phyloP scores from a whole-genome alignment of 495 filamentous ascomycete genomes.

The Talaromyces proteolyticus region DNA sequence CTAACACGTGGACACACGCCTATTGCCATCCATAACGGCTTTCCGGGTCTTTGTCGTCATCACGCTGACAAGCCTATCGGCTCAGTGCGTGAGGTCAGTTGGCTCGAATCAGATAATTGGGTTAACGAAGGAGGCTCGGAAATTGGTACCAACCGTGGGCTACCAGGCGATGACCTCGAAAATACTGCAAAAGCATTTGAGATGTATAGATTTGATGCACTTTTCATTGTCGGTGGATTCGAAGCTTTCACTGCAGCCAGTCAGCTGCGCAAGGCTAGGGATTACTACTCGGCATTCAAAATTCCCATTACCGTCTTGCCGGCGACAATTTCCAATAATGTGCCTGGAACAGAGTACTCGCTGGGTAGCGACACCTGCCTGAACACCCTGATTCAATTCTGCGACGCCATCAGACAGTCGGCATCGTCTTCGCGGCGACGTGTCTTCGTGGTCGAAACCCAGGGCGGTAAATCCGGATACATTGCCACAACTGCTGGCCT shows the following conservation, averaged over 20 bases:
- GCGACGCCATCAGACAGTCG: conserved; percentile 94
- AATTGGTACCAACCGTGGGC: conserved; percentile 93
- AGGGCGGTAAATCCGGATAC: conserved; percentile 93
- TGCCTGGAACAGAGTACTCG: conserved; percentile 95
- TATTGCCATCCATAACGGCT: conserved; percentile 92
- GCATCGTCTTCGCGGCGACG: conserved; percentile 86
- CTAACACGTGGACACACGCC: conserved; percentile 88
- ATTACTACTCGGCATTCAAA: conserved; percentile 74
- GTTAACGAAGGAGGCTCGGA: conserved; percentile 94
- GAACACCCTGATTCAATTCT: conserved; percentile 94
- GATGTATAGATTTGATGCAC: conserved; percentile 79
- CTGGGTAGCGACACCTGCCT: conserved; percentile 95
- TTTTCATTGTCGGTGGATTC: conserved; percentile 93
- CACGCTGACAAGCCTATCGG: conserved; percentile 76
- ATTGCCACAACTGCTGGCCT: conserved; percentile 87
- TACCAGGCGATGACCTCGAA: conserved; percentile 77
- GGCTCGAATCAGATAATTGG: conserved; percentile 95
- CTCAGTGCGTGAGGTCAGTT: conserved; percentile 76
- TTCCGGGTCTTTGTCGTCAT: conserved; percentile 89
- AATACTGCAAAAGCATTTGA: conserved; percentile 81
- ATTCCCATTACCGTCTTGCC: conserved; percentile 91
- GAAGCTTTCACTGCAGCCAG: conserved; percentile 92
- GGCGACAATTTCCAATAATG: conserved; percentile 98
- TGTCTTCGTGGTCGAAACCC: conserved; percentile 96
- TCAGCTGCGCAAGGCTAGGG: conserved; percentile 74